phyloP scores from a whole-genome alignment of 1,284 basidiomycete genomes.

The Sphagnurus paluster region DNA sequence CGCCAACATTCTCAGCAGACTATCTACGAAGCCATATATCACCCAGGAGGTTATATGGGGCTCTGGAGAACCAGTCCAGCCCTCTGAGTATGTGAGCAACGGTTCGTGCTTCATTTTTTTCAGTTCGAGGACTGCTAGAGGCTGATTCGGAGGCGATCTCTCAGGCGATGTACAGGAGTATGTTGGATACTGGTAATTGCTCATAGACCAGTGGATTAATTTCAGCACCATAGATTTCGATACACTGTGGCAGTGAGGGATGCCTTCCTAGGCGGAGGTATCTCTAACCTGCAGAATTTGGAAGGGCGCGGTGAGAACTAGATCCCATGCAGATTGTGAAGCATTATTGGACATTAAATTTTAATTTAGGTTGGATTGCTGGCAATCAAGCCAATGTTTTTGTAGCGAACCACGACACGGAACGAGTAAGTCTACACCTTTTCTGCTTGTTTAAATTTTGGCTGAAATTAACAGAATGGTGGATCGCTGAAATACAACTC shows the following conservation, averaged over 20 bases:
- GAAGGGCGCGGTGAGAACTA: slow-evolving; percentile 45
- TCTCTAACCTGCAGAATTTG: slow-evolving; percentile 54
- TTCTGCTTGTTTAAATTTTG: not conserved
- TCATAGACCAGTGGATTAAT: not conserved
- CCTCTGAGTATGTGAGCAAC: slow-evolving; percentile 53
- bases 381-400: slow-evolving; percentile 62
- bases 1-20: slow-evolving; percentile 48
- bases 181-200: slow-evolving; percentile 17
- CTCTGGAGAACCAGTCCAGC: slow-evolving; percentile 50
- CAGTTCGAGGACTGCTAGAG: not conserved
- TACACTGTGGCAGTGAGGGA: slow-evolving; percentile 53
- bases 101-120: slow-evolving; percentile 33
- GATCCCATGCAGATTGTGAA: not conserved
- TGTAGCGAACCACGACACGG: slow-evolving; percentile 71
- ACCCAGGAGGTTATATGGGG: slow-evolving; percentile 65
- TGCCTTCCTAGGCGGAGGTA: slow-evolving; percentile 52
- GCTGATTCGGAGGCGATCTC: not conserved
- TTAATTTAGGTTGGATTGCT: slow-evolving; percentile 52
- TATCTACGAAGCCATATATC: slow-evolving; percentile 47
- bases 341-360: not conserved
- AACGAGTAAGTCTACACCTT: slow-evolving; percentile 45
- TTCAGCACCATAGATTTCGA: slow-evolving; percentile 52
- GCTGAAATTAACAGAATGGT: slow-evolving; percentile 39
- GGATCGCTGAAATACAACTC: slow-evolving; percentile 58
- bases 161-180: slow-evolving; percentile 69